phyloP scores from a whole-genome alignment of 2,329 filamentous ascomycete species.

The Cadophora malorum region DNA sequence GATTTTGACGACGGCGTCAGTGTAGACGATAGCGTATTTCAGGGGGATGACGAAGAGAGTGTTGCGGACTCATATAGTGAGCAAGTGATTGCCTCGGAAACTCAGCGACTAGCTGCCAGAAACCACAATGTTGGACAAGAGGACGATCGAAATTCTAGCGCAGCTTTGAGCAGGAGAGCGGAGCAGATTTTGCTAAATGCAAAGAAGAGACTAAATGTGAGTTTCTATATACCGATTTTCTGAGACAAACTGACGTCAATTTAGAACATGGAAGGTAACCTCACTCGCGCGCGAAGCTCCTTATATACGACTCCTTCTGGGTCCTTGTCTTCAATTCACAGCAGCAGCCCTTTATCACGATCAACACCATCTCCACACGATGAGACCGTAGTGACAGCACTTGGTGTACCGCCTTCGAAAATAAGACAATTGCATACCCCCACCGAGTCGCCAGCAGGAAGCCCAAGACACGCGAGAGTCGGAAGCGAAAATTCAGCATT shows the following conservation, averaged over 20 bases:
- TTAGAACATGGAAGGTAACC: constrained; percentile 92
- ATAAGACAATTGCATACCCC: constrained; percentile 38
- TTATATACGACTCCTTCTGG: constrained; percentile 59
- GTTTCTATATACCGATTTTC: constrained; percentile 44
- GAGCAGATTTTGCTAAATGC: constrained; percentile 93
- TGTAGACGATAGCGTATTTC: constrained; percentile 69
- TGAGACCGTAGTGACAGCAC: constrained; percentile 30
- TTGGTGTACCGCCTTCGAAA: constrained; percentile 37
- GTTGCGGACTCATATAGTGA: constrained; percentile 51
- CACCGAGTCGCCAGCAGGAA: constrained; percentile 42
- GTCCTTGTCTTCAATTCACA: constrained; percentile 53
- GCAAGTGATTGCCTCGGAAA: constrained; percentile 42
- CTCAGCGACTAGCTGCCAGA: constrained; percentile 36
- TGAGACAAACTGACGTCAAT: constrained; percentile 30
- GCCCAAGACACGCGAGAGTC: constrained; percentile 62
- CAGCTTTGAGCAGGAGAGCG: constrained; percentile 79
- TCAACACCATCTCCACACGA: constrained; percentile 43
- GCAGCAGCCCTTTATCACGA: constrained; percentile 47
- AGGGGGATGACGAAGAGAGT: constrained; percentile 72
- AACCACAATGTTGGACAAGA: constrained; percentile 49
- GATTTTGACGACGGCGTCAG: constrained; percentile 69
- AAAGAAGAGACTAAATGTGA: constrained; percentile 84
- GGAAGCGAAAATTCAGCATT: constrained; percentile 66
- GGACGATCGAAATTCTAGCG: constrained; percentile 72
- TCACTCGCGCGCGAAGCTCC: constrained; percentile 77